Conservation (phyloP, 768 basidiomycete species). For the Kwoniella dejecticola region DNA sequence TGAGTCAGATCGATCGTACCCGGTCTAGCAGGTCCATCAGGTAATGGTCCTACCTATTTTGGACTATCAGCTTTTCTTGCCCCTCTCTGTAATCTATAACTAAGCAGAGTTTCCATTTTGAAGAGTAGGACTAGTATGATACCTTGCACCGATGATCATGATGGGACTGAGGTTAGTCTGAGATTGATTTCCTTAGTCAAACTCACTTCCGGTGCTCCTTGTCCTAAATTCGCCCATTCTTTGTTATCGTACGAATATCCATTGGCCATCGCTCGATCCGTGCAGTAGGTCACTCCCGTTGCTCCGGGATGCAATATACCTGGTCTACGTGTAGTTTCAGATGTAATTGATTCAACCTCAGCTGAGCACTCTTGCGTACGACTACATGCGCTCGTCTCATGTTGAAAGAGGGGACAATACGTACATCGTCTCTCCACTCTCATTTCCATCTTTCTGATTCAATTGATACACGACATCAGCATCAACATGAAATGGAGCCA, state of each 20-base stretch:
- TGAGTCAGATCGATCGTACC: slow-evolving; percentile 63
- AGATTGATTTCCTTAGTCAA: too few species aligned
- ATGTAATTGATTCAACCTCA: too few species aligned
- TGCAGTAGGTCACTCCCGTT: slow-evolving; percentile 75
- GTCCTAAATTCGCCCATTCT: slow-evolving; percentile 62
- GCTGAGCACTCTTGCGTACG: too few species aligned
- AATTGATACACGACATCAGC: neutral
- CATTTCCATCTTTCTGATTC: slow-evolving; percentile 1
- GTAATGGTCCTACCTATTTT: slow-evolving; percentile 64
- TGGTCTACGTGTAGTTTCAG: slow-evolving; percentile 9
- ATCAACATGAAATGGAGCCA: too few species aligned
- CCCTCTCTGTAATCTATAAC: too few species aligned
- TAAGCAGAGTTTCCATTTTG: too few species aligned
- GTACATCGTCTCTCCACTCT: slow-evolving; percentile 57
- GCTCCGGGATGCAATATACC: slow-evolving; percentile 46
- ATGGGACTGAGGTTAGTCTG: too few species aligned
- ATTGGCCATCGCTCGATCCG: slow-evolving; percentile 75
- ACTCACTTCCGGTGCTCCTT: slow-evolving; percentile 68
- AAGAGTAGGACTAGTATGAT: too few species aligned
- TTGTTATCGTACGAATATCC: slow-evolving; percentile 64
- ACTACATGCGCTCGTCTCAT: too few species aligned
- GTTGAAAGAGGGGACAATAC: too few species aligned
- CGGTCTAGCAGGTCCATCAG: slow-evolving; percentile 70
- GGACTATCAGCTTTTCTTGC: too few species aligned
- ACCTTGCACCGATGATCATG: too few species aligned